Evolutionary conservation across 768 basidiomycete species (phyloP).

Genomic region (Suillus lakei): DNA sequence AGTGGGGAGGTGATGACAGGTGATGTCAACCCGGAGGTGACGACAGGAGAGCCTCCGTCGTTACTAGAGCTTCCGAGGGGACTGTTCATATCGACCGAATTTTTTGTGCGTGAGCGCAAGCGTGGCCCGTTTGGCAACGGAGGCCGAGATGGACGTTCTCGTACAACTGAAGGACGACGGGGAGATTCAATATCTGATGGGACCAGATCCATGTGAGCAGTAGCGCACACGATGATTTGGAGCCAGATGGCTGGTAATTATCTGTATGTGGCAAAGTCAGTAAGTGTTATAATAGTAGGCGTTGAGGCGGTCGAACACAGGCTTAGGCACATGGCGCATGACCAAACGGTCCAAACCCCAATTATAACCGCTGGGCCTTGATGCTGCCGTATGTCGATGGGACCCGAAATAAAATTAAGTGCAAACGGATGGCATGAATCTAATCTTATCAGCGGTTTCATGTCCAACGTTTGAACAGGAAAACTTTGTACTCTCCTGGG

Average conservation of each 20-base stretch:
- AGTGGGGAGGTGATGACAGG: constrained; percentile 7
- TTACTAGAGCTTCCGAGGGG: constrained; percentile 7
- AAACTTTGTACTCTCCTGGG: not conserved
- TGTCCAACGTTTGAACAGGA: not conserved
- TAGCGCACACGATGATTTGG: not conserved
- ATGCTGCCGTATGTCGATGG: constrained; percentile 5
- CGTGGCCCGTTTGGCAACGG: constrained; percentile 28
- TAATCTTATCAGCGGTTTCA: constrained; percentile 11
- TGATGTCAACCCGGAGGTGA: not conserved
- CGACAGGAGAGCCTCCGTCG: constrained; percentile 13
- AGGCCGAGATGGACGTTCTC: constrained; percentile 27
- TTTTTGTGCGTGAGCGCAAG: constrained; percentile 20
- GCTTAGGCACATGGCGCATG: constrained; percentile 10
- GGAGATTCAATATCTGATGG: constrained; percentile 18
- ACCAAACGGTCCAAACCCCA: constrained; percentile 3
- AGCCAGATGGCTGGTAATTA: not conserved
- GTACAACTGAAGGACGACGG: constrained; percentile 15
- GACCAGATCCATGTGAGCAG: constrained; percentile 18
- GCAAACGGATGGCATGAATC: not conserved
- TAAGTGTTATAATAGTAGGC: constrained; percentile 4
- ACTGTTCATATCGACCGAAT: constrained; percentile 17
- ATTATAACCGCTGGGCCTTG: constrained; percentile 8
- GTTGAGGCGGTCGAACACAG: constrained; percentile 10
- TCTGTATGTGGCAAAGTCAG: not conserved
- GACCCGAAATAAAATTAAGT: constrained; percentile 8